These are phyloP conservation scores for Colletotrichum nymphaeae DNA, from an alignment of 2,329 filamentous ascomycete genomes.

Conservation along the genomic window DNA sequence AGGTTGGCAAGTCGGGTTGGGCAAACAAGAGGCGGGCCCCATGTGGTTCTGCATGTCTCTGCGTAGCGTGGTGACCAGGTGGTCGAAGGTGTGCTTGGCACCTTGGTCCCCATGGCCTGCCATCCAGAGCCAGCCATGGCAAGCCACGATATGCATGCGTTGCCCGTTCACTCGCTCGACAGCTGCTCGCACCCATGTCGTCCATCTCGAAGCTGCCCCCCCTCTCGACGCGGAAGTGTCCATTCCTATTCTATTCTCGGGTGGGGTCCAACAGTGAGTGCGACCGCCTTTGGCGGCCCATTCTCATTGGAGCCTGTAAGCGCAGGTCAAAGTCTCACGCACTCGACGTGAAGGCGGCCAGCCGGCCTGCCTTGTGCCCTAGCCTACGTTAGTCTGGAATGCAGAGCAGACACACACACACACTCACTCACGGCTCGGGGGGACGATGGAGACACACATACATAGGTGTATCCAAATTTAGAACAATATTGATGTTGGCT, in stretches of 20 bases:
- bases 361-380: slow-evolving; percentile 31
- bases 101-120: slow-evolving; percentile 12
- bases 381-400: slow-evolving; percentile 22
- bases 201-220: slow-evolving; percentile 33
- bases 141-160: slow-evolving; percentile 40
- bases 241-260: slow-evolving; percentile 36
- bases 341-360: slow-evolving; percentile 28
- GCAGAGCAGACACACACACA: slow-evolving; percentile 1
- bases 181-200: slow-evolving; percentile 42
- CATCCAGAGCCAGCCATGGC: slow-evolving; percentile 30
- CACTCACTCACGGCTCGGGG: background rate
- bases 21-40: slow-evolving; percentile 15
- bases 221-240: slow-evolving; percentile 18
- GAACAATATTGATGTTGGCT: slow-evolving; percentile 34
- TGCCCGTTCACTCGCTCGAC: slow-evolving; percentile 47
- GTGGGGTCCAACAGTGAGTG: slow-evolving; percentile 35
- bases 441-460: background rate
- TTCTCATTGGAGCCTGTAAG: slow-evolving; percentile 61
- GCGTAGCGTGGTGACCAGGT: slow-evolving; percentile 38
- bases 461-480: slow-evolving; percentile 36
- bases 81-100: slow-evolving; percentile 38
- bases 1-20: slow-evolving; percentile 29
- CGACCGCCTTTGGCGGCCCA: slow-evolving; percentile 39
- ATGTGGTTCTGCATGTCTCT: slow-evolving; percentile 33
- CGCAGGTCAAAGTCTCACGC: slow-evolving; percentile 46